phyloP scores from a whole-genome alignment of 1,139 yeast genomes.

The Meyerozyma carpophila region DNA sequence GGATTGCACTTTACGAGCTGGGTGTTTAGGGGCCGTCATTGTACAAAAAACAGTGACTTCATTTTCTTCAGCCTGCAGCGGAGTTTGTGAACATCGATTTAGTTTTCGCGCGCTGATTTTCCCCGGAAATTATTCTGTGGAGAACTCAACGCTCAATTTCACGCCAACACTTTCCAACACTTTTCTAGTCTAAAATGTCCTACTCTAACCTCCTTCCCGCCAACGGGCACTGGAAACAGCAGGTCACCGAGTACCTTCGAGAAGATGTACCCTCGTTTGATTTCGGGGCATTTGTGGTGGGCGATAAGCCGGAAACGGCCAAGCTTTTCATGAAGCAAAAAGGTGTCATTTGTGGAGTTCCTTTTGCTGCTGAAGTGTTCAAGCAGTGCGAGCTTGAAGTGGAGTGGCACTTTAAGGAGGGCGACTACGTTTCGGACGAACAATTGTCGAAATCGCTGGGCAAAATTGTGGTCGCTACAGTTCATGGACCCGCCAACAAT shows the following conservation, averaged over 20 bases:
- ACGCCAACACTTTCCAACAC: no score
- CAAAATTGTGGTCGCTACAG: constrained; percentile 70
- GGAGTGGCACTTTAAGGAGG: constrained; percentile 73
- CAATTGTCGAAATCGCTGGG: constrained; percentile 41
- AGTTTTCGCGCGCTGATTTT: background rate
- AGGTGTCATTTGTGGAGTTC: constrained; percentile 84
- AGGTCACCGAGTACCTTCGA: constrained; percentile 65
- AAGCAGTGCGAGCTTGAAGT: constrained; percentile 66
- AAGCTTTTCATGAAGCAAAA: constrained; percentile 73
- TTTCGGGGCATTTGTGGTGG: constrained; percentile 94
- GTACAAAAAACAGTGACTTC: background rate
- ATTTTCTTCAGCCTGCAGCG: background rate
- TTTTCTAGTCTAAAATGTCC: background rate
- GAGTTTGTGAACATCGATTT: no score
- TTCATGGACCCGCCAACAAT: constrained; percentile 75
- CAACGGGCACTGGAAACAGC: constrained; percentile 74
- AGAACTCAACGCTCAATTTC: background rate
- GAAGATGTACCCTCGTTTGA: constrained; percentile 95
- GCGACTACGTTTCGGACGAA: constrained; percentile 42
- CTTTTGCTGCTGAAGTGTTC: constrained; percentile 85
- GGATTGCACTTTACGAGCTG: background rate
- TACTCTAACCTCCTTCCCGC: constrained; percentile 62
- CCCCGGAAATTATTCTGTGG: background rate
- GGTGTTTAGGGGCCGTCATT: background rate
- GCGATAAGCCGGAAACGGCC: constrained; percentile 64